phyloP scores from a whole-genome alignment of 148 eudicot species.

The Fagopyrum homotropicum region DNA sequence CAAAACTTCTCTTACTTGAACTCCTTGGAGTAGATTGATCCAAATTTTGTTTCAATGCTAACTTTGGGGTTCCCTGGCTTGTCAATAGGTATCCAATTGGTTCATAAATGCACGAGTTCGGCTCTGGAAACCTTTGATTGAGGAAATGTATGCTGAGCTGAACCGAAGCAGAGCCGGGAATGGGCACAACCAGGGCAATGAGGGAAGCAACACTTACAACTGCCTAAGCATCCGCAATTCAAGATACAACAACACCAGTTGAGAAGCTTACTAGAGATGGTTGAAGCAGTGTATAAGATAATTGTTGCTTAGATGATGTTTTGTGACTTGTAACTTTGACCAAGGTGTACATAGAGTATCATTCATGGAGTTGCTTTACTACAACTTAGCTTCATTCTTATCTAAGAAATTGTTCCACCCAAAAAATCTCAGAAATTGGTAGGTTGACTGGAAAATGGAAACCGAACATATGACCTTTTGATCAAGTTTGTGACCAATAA shows the following conservation, averaged over 20 bases:
- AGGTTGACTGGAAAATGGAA: too few relatives aligned
- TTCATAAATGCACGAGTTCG: constrained; percentile 96
- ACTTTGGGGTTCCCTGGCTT: not conserved
- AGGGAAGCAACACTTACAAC: constrained; percentile 24
- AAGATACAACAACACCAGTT: constrained; percentile 17
- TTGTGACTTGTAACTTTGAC: not conserved
- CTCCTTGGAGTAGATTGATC: not conserved
- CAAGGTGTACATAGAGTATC: not conserved
- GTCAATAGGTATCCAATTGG: constrained; percentile 84
- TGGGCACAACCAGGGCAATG: constrained; percentile 19
- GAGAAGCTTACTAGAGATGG: not conserved
- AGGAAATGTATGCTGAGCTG: constrained; percentile 81
- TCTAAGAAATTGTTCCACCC: not conserved
- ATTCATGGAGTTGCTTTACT: not conserved
- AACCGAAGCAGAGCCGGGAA: constrained; percentile 36
- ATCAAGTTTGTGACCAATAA: too few relatives aligned
- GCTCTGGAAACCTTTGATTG: constrained; percentile 90
- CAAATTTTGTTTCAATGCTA: not conserved
- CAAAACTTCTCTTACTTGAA: not conserved
- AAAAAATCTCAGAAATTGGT: too few relatives aligned
- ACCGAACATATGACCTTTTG: too few relatives aligned
- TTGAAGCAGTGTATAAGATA: not conserved
- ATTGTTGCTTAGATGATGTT: not conserved
- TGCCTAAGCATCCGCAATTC: constrained; percentile 22
- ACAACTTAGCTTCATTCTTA: not conserved